phyloP scores from a whole-genome alignment of 192 early-diverging fungal genomes.

The Coemansia sp. region DNA sequence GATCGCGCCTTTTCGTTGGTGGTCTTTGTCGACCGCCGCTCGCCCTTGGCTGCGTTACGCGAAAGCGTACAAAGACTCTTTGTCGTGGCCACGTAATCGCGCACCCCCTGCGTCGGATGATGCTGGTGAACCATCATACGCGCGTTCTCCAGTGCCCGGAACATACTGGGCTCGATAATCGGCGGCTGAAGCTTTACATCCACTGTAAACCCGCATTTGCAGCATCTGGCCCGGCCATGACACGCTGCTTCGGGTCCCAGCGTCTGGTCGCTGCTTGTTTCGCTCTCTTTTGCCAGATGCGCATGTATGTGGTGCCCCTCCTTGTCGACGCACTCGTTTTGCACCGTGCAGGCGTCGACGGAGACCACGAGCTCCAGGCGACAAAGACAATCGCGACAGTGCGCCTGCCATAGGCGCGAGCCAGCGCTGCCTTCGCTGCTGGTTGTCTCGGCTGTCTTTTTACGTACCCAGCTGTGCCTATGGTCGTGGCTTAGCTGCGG shows the following conservation, averaged over 20 bases:
- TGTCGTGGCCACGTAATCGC: conserved; percentile 34
- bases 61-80: conserved; percentile 20
- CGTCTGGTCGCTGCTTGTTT: background rate
- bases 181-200: conserved; percentile 8
- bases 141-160: conserved; percentile 16
- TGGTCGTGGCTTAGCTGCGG: conserved; percentile 18
- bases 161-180: conserved; percentile 17
- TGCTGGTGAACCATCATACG: conserved; percentile 25
- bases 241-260: conserved; percentile 10
- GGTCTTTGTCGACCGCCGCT: conserved; percentile 18
- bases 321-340: conserved; percentile 27
- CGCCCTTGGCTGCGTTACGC: conserved; percentile 31
- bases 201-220: conserved; percentile 28
- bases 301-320: conserved; percentile 46
- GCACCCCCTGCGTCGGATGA: conserved; percentile 35
- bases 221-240: conserved; percentile 21
- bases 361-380: conserved; percentile 10
- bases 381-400: conserved; percentile 37
- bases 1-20: conserved; percentile 19
- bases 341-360: background rate
- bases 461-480: conserved; percentile 37
- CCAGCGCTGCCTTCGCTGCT: background rate
- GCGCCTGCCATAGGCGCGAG: conserved; percentile 17
- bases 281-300: conserved; percentile 4
- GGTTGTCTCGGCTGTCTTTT: background rate